A percentile compares a stretch with the other conserved stretches of the same genome.
Evolutionary conservation across 257 asterid genomes (phyloP).

Genomic region (Petunia axillaris): DNA sequence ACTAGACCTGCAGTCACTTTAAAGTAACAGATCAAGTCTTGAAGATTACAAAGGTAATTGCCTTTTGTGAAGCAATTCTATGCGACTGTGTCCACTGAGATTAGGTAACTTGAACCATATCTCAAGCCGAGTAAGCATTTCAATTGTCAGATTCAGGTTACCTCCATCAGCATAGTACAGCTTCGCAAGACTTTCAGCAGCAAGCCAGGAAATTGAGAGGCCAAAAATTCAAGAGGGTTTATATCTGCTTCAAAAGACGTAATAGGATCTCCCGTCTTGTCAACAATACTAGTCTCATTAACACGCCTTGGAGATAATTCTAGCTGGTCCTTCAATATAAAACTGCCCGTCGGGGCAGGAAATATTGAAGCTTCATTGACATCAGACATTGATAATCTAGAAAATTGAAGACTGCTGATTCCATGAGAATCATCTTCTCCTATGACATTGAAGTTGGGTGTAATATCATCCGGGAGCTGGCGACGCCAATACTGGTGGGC

Average conservation of each 20-base stretch:
- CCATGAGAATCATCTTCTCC: constrained; percentile 67
- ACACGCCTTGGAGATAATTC: constrained; percentile 48
- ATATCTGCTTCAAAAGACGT: constrained; percentile 62
- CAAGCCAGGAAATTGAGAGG: constrained; percentile 84
- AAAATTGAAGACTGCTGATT: constrained; percentile 58
- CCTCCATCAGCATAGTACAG: constrained; percentile 77
- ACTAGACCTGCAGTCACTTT: neutral
- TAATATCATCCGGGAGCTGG: constrained; percentile 95
- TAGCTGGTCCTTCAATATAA: constrained; percentile 54
- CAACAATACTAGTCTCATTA: constrained; percentile 49
- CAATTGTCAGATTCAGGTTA: constrained; percentile 74
- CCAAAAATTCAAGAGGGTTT: constrained; percentile 70
- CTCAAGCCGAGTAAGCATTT: constrained; percentile 94
- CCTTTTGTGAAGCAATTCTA: neutral
- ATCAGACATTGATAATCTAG: constrained; percentile 60
- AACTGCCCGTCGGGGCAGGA: constrained; percentile 47
- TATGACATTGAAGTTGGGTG: constrained; percentile 77
- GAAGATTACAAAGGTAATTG: neutral
- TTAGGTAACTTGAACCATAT: constrained; percentile 42
- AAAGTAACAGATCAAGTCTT: neutral
- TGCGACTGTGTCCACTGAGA: neutral
- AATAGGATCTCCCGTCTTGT: constrained; percentile 50
- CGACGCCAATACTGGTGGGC: constrained; percentile 77
- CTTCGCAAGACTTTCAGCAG: constrained; percentile 79
- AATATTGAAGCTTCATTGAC: constrained; percentile 51